These are phyloP conservation scores for Kwoniella heveanensis DNA, from an alignment of 768 basidiomycete species.

Conservation along the genomic window DNA sequence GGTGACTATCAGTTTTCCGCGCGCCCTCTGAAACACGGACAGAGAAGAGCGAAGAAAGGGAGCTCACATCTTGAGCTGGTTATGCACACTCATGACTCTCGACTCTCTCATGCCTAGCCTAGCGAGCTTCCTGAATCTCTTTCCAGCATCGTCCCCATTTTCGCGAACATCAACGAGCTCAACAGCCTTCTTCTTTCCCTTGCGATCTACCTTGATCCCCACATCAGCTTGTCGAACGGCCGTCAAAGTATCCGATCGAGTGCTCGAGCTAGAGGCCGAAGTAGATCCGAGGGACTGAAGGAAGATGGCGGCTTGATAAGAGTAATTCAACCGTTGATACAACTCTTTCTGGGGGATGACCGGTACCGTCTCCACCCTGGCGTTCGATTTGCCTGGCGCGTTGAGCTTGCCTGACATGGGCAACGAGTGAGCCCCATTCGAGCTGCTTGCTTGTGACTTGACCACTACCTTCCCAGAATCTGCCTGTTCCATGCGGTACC, in stretches of 20 bases:
- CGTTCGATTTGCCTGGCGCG: neutral
- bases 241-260: neutral
- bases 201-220: constrained; percentile 14
- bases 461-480: too few species aligned
- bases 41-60: neutral
- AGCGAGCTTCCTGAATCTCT: constrained; percentile 30
- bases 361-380: constrained; percentile 1
- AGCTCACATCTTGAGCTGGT: constrained; percentile 48
- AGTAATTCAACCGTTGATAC: constrained; percentile 29
- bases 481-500: too few species aligned
- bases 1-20: too few species aligned
- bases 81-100: constrained; percentile 46
- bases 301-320: constrained; percentile 30
- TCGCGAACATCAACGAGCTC: neutral
- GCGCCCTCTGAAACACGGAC: too few species aligned
- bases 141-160: neutral
- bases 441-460: too few species aligned
- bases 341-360: constrained; percentile 28
- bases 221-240: neutral
- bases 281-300: constrained; percentile 21
- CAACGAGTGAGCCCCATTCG: too few species aligned
- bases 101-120: constrained; percentile 32
- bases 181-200: constrained; percentile 14
- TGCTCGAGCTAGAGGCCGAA: neutral
- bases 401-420: neutral